Evolutionary conservation across 2,329 filamentous ascomycete genomes (phyloP).

Genomic region (Xylaria sp.): DNA sequence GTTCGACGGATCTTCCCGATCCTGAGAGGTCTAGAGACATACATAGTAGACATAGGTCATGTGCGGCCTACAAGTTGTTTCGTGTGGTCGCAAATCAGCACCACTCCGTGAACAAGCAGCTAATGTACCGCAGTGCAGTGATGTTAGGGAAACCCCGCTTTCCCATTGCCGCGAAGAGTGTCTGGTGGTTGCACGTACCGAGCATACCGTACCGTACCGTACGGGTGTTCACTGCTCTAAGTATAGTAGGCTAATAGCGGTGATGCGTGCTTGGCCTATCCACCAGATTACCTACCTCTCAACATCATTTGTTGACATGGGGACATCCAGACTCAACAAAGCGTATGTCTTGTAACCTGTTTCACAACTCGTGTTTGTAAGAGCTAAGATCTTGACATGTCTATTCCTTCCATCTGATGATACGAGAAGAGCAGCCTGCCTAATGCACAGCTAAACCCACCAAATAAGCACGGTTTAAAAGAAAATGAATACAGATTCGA

Average conservation of each 20-base stretch:
- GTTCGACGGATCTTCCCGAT: slow-evolving; percentile 39
- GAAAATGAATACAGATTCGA: not conserved
- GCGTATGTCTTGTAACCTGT: slow-evolving; percentile 15
- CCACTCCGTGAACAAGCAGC: not conserved
- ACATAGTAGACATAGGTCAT: slow-evolving; percentile 21
- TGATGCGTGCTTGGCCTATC: slow-evolving; percentile 16
- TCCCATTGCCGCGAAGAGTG: too few species aligned
- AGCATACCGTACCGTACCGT: not conserved
- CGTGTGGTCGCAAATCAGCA: slow-evolving; percentile 32
- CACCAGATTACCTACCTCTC: not conserved
- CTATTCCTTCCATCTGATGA: not conserved
- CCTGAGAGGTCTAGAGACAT: slow-evolving; percentile 20
- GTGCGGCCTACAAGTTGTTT: slow-evolving; percentile 25
- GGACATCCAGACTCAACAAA: not conserved
- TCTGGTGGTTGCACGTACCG: too few species aligned
- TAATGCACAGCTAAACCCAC: not conserved
- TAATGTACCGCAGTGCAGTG: not conserved
- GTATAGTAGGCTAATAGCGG: slow-evolving; percentile 12
- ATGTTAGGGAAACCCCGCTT: not conserved
- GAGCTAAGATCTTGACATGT: not conserved
- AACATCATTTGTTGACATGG: not conserved
- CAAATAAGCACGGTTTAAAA: not conserved
- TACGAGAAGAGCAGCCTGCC: slow-evolving; percentile 8
- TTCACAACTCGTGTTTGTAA: slow-evolving; percentile 15
- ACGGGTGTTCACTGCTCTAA: slow-evolving; percentile 1